Conservation (phyloP, 2,329 filamentous ascomycete genomes). For the Monosporascus sp. region DNA sequence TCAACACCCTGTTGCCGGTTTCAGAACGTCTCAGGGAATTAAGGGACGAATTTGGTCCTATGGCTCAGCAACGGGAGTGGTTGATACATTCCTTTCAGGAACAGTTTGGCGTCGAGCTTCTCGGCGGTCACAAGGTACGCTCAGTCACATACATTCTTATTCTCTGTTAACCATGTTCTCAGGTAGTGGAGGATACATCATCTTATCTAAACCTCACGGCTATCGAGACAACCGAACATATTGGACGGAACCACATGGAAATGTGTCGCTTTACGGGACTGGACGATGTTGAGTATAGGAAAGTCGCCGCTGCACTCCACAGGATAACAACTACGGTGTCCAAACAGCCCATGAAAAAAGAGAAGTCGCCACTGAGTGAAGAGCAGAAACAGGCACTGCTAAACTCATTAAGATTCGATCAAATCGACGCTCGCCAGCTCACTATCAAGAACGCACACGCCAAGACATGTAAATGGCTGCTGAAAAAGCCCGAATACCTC, state of each 20-base stretch:
- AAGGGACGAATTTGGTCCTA: slow-evolving; percentile 20
- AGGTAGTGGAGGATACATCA: slow-evolving; percentile 28
- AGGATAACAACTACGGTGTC: no score
- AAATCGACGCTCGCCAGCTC: slow-evolving; percentile 31
- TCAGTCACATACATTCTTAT: not conserved
- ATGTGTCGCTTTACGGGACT: slow-evolving; percentile 28
- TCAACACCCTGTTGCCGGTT: slow-evolving; percentile 25
- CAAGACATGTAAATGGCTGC: slow-evolving; percentile 38
- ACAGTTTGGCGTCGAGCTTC: slow-evolving; percentile 5
- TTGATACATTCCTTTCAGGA: slow-evolving; percentile 31
- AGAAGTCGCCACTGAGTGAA: not conserved
- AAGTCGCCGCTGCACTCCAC: no score
- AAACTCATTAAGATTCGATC: slow-evolving; percentile 30
- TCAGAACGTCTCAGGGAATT: slow-evolving; percentile 26
- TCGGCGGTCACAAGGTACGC: slow-evolving; percentile 12
- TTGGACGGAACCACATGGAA: slow-evolving; percentile 27
- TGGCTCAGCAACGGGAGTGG: slow-evolving; percentile 24
- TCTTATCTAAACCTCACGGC: slow-evolving; percentile 25
- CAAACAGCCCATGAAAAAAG: no score
- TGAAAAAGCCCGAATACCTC: slow-evolving; percentile 27
- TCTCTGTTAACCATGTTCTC: not conserved
- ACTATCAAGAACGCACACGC: slow-evolving; percentile 28
- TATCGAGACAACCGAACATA: slow-evolving; percentile 28
- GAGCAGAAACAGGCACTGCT: slow-evolving; percentile 9
- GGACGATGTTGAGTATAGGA: no score